These are phyloP conservation scores for Centrapalus pauciflorus DNA, from an alignment of 129 eudicot species.

Conservation along the genomic window DNA sequence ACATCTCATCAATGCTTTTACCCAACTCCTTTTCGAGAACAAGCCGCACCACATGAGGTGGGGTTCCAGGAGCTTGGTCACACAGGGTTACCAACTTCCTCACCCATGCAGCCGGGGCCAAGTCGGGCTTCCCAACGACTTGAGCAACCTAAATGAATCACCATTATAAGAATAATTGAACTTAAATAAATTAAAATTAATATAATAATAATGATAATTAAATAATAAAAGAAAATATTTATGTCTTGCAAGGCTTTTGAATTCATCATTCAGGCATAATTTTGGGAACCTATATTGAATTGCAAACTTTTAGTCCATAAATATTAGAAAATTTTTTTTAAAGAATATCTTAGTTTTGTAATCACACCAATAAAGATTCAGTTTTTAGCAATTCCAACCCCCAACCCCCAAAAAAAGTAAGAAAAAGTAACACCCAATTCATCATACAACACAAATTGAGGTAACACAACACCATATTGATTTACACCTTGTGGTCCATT, in stretches of 20 bases:
- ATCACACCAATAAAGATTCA: not conserved
- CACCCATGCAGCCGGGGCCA: conserved; percentile 98
- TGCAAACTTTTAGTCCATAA: not conserved
- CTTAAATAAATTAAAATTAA: too few species aligned
- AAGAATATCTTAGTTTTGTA: not conserved
- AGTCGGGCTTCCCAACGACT: conserved; percentile 92
- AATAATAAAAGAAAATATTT: too few species aligned
- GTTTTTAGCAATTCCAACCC: not conserved
- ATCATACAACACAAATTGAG: not conserved
- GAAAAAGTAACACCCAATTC: too few species aligned
- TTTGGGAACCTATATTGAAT: not conserved
- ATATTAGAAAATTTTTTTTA: too few species aligned
- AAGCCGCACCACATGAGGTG: conserved; percentile 46
- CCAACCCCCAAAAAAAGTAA: not conserved
- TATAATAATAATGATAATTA: too few species aligned
- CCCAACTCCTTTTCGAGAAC: conserved; percentile 85
- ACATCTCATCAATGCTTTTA: conserved; percentile 52
- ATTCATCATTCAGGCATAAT: not conserved
- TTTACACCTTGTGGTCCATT: not conserved
- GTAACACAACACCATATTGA: not conserved
- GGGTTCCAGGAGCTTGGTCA: conserved; percentile 90
- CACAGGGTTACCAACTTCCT: conserved; percentile 79
- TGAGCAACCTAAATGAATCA: conserved; percentile 64
- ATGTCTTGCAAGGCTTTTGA: too few species aligned
- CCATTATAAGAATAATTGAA: too few species aligned